Conservation (phyloP, 2,329 filamentous ascomycete species). For the Aspergillus fumigatiaffinis region DNA sequence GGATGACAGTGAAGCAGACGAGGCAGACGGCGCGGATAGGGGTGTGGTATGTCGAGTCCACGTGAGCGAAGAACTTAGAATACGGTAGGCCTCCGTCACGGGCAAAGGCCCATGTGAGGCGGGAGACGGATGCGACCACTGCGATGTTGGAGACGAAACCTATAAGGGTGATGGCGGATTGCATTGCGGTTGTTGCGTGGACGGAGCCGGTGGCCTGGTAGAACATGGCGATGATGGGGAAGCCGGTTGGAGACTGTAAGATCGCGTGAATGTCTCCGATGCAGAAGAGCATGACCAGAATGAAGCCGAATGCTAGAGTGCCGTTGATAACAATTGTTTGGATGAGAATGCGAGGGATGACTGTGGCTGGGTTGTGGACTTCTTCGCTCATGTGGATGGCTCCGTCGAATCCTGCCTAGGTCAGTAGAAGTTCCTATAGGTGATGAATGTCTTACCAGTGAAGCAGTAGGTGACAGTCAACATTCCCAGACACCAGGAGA, state of each 20-base stretch:
- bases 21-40: conserved; percentile 38
- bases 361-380: conserved; percentile 42
- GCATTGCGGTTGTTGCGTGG: conserved; percentile 39
- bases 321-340: conserved; percentile 44
- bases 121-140: conserved; percentile 45
- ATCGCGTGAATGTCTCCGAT: conserved; percentile 39
- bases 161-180: conserved; percentile 27
- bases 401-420: conserved; percentile 41
- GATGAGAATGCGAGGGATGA: conserved; percentile 45
- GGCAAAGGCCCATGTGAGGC: conserved; percentile 50
- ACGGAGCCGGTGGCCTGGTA: conserved; percentile 40
- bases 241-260: conserved; percentile 19
- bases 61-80: conserved; percentile 19
- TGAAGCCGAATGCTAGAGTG: conserved; percentile 39
- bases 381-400: conserved; percentile 49
- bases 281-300: conserved; percentile 42
- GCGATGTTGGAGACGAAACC: conserved; percentile 38
- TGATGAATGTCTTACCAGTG: conserved; percentile 5
- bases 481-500: conserved; percentile 38
- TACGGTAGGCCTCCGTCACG: conserved; percentile 45
- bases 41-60: conserved; percentile 30
- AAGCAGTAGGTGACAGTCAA: conserved; percentile 28
- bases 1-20: conserved; percentile 27
- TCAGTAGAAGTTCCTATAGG: neutral
- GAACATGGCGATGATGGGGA: conserved; percentile 44